A percentile compares a stretch with the other conserved stretches of the same genome.
Conservation (phyloP, 352 stramenopile species). For the Globisporangium yorkense region DNA sequence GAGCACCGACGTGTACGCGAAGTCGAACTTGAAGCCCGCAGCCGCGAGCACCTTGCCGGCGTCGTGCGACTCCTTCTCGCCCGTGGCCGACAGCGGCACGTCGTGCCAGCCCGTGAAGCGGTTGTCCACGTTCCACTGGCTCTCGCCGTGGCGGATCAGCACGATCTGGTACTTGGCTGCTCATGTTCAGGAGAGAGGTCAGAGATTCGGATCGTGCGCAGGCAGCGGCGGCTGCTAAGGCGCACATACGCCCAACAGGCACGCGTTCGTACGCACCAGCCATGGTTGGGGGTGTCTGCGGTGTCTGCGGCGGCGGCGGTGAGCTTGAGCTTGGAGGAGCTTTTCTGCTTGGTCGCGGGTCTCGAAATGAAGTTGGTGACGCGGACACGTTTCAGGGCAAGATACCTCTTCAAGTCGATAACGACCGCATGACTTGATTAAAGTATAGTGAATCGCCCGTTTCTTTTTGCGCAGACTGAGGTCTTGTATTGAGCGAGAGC, state of each 20-base stretch:
- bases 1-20: slow-evolving; percentile 95
- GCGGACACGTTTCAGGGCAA: background rate
- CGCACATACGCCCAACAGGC: too few species aligned
- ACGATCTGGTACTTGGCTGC: slow-evolving; percentile 85
- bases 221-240: background rate
- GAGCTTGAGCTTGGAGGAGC: background rate
- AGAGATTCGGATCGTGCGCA: too few species aligned
- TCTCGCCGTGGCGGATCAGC: slow-evolving; percentile 95
- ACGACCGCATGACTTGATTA: background rate
- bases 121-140: slow-evolving; percentile 97
- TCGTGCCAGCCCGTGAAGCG: slow-evolving; percentile 99
- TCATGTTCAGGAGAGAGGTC: background rate
- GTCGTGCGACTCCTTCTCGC: slow-evolving; percentile 90
- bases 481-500: too few species aligned
- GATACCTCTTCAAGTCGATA: background rate
- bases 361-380: slow-evolving; percentile 12
- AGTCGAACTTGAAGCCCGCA: slow-evolving; percentile 91
- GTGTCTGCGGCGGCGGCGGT: too few species aligned
- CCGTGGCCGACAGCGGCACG: slow-evolving; percentile 87
- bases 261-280: slow-evolving; percentile 4
- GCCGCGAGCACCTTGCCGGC: slow-evolving; percentile 93
- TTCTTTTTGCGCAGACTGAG: background rate
- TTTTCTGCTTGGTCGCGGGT: slow-evolving; percentile 11
- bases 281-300: background rate
- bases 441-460: background rate